Conservation (phyloP, 352 stramenopile genomes). For the Nothophytophthora sp. region DNA sequence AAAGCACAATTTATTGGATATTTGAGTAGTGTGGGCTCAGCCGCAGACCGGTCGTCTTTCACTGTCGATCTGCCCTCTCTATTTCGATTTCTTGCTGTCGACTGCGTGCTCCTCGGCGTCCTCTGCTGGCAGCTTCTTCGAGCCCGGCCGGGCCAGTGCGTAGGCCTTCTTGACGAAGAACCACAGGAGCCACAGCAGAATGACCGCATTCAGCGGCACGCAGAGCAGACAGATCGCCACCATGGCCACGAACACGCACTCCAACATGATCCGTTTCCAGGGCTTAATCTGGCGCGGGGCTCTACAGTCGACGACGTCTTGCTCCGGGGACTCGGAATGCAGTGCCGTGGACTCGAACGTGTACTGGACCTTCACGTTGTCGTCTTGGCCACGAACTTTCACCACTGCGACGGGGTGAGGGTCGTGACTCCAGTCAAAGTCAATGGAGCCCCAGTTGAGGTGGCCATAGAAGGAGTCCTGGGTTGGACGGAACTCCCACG, state of each 20-base stretch:
- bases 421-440: conserved; percentile 86
- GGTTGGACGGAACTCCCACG: conserved; percentile 75
- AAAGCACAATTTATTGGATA: too few species aligned
- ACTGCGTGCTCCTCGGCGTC: too few species aligned
- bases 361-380: conserved; percentile 71
- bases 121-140: conserved; percentile 7
- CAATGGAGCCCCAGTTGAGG: conserved; percentile 93
- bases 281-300: conserved; percentile 40
- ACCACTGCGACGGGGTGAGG: conserved; percentile 60
- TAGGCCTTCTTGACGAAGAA: conserved; percentile 51
- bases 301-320: conserved; percentile 51
- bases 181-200: conserved; percentile 67
- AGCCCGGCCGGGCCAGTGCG: conserved; percentile 3
- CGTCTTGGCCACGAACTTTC: conserved; percentile 54
- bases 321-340: conserved; percentile 36
- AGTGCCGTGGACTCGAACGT: conserved; percentile 46
- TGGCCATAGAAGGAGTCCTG: conserved; percentile 80
- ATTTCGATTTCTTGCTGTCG: conserved; percentile 32
- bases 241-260: conserved; percentile 32
- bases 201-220: conserved; percentile 49
- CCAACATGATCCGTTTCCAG: conserved; percentile 41
- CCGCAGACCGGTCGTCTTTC: neutral
- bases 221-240: conserved; percentile 49
- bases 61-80: conserved; percentile 13
- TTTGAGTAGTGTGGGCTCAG: too few species aligned